phyloP scores from a whole-genome alignment of 2,329 filamentous ascomycete species.

The Penicillium sp. region DNA sequence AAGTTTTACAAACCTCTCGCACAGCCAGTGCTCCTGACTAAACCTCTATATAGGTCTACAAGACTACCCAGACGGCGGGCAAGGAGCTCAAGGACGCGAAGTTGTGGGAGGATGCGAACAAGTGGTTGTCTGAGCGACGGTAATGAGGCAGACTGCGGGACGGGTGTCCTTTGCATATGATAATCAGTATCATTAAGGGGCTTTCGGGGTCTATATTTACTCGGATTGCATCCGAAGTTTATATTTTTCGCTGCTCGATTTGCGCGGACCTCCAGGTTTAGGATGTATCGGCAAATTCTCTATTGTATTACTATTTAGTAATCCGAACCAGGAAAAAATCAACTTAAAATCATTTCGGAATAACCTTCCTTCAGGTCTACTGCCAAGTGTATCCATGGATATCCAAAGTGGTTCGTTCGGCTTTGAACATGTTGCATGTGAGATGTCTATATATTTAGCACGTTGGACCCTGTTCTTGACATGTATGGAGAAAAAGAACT shows the following conservation, averaged over 20 bases:
- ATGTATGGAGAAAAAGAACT: background rate
- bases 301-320: slow-evolving; percentile 29
- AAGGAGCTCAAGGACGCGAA: slow-evolving; percentile 54
- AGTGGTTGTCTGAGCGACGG: slow-evolving; percentile 54
- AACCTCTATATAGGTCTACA: slow-evolving; percentile 51
- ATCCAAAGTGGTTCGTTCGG: too few species aligned
- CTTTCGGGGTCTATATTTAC: slow-evolving; percentile 13
- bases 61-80: slow-evolving; percentile 57
- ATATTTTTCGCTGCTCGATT: slow-evolving; percentile 6
- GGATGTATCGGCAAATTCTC: slow-evolving; percentile 14
- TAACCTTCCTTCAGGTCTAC: too few species aligned
- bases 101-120: slow-evolving; percentile 60
- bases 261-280: slow-evolving; percentile 1
- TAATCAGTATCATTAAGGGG: slow-evolving; percentile 1
- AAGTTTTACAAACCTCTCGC: slow-evolving; percentile 33
- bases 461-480: background rate
- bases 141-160: slow-evolving; percentile 21
- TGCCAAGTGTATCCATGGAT: too few species aligned
- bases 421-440: background rate
- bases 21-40: slow-evolving; percentile 4
- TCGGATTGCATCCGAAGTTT: slow-evolving; percentile 7
- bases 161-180: background rate
- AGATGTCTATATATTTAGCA: background rate
- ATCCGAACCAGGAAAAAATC: slow-evolving; percentile 11
- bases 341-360: background rate